These are phyloP conservation scores for Paxillus involutus DNA, from an alignment of 768 basidiomycete genomes.

Conservation along the genomic window DNA sequence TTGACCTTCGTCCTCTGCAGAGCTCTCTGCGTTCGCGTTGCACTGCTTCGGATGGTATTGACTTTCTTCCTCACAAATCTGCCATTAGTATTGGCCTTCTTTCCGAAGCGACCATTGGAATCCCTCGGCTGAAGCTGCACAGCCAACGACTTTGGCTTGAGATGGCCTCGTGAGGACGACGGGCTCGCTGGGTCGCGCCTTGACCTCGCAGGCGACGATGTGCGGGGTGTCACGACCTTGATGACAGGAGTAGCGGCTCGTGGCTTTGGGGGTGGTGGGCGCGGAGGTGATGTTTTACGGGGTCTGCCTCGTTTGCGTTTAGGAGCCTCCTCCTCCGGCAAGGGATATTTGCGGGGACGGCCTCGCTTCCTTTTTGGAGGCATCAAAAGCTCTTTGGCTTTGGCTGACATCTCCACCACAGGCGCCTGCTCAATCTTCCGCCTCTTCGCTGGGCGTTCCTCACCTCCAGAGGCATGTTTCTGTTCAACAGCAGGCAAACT, in stretches of 20 bases:
- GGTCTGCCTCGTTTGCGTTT: constrained; percentile 37
- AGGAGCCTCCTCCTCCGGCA: constrained; percentile 25
- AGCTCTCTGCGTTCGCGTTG: constrained; percentile 41
- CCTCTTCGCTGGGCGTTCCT: constrained; percentile 45
- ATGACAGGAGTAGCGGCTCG: constrained; percentile 6
- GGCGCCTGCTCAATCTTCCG: constrained; percentile 44
- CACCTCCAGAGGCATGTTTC: constrained; percentile 49
- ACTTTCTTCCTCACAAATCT: constrained; percentile 39
- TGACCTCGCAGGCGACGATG: constrained; percentile 20
- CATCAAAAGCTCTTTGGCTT: constrained; percentile 33
- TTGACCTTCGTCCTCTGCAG: constrained; percentile 43
- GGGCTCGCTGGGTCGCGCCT: constrained; percentile 23
- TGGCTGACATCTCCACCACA: constrained; percentile 30
- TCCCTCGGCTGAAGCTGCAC: constrained; percentile 58
- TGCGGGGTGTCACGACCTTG: constrained; percentile 10
- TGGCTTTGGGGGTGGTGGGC: constrained; percentile 10
- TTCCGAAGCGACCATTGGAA: constrained; percentile 66
- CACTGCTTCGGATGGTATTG: constrained; percentile 16
- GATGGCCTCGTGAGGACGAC: constrained; percentile 21
- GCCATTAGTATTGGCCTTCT: constrained; percentile 52
- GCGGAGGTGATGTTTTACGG: constrained; percentile 27
- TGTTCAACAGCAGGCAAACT: constrained; percentile 50
- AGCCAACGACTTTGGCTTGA: constrained; percentile 43
- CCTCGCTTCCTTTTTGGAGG: constrained; percentile 33
- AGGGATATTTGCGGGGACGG: constrained; percentile 35